Base-by-base conservation (phyloP, 2,329 filamentous ascomycete genomes). In the Pseudocercospora musae region DNA sequence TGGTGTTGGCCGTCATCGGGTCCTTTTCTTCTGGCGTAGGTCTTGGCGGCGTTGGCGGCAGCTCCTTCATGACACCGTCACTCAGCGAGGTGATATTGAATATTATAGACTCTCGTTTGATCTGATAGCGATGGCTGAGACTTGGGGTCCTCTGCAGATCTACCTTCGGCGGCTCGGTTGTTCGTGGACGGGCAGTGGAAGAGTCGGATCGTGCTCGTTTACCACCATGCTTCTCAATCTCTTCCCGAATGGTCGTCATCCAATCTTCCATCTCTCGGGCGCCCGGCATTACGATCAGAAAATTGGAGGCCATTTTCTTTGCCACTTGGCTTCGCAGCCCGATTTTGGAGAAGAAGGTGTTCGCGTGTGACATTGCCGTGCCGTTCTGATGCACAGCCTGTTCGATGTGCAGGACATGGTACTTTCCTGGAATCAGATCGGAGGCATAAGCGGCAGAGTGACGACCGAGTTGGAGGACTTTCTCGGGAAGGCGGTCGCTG, bases 391-490 rank as follows among this genome's bases (percentile, higher is more conserved):
- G 86, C 60, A 87, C 85, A 8, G 81, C 79, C 37, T 90, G 88
- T 2, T 87, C 88, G 21, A 94, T 85, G 68, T 92, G 90, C 13
- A 94, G 75, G 5, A 94, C 91, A 86, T 89, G 93, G 70, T 92
- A 90, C 63, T 86, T 86, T 5, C 91, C 91, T 2, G 90, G 89
- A 59, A 94, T 91, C 13, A 89, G 81, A 72, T 95, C 91, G 68
- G 87, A 92, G 1, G 88, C 91, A 74, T 92, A 94, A 4, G 89
- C 91, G 10, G 89, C 90, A 2, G 90, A 93, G 53, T 89, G 84
- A 66, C 86, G 87, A n/a, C 86, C 85, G 3, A 95, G 78, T 54
- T 88, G 86, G 61, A 94, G 78, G 33, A 90, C 81, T 74, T 88
- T 91, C 74, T 95, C 91, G 0, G 91, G 91, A 10, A 87, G 74